Percentiles rank a stretch among this genome's conserved stretches.
Conservation (phyloP, 2,329 filamentous ascomycete genomes). For the Penicillium occitanis region DNA sequence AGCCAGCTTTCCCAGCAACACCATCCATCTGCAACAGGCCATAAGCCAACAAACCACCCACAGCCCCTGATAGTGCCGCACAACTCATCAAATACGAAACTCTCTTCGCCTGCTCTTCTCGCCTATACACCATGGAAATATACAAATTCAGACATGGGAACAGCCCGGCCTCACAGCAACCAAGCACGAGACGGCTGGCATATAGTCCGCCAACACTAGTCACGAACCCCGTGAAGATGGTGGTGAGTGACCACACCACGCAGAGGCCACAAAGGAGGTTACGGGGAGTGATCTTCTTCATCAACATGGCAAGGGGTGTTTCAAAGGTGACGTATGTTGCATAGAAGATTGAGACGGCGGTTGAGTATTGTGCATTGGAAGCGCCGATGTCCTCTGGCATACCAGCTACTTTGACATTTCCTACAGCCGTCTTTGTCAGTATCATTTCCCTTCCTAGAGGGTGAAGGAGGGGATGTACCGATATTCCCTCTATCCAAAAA, state of each 20-base stretch:
- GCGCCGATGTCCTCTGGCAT: conserved; percentile 50
- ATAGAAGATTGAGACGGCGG: conserved; percentile 54
- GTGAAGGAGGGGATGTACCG: conserved; percentile 31
- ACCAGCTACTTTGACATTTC: conserved; percentile 51
- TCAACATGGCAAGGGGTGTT: conserved; percentile 47
- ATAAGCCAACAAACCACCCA: conserved; percentile 44
- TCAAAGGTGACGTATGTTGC: conserved; percentile 54
- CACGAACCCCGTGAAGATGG: conserved; percentile 51
- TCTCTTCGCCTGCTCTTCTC: conserved; percentile 44
- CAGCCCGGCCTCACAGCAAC: conserved; percentile 39
- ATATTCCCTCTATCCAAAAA: conserved; percentile 59
- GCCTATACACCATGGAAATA: conserved; percentile 43
- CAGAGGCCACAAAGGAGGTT: conserved; percentile 42
- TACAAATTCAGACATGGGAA: conserved; percentile 45
- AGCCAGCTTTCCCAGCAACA: conserved; percentile 46
- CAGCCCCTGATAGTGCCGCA: conserved; percentile 41
- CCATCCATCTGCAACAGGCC: conserved; percentile 48
- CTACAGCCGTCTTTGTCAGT: conserved; percentile 24
- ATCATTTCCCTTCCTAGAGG: not conserved
- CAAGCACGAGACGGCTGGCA: conserved; percentile 42
- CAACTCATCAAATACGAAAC: conserved; percentile 45
- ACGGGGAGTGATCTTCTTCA: conserved; percentile 51
- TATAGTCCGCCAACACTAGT: conserved; percentile 44
- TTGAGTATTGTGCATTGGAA: conserved; percentile 46
- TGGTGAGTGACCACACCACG: conserved; percentile 52